A percentile compares a stretch with the other conserved stretches of the same genome.
Conservation (phyloP, 2,329 filamentous ascomycete species). For the Claviceps fusiformis region DNA sequence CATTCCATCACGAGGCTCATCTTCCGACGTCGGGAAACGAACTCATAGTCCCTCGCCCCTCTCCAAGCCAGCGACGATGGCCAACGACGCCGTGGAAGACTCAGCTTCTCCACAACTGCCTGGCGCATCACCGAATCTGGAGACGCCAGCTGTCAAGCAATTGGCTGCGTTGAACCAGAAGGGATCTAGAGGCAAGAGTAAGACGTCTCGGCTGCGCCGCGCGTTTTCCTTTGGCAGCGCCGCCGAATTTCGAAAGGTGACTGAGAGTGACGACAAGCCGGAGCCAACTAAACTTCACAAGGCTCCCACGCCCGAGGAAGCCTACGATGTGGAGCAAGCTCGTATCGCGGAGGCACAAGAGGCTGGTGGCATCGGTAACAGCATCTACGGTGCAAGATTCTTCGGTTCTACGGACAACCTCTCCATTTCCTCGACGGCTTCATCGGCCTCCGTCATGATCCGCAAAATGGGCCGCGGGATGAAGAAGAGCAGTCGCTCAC, state of each 20-base stretch:
- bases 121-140: slow-evolving; percentile 23
- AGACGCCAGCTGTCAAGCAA: slow-evolving; percentile 69
- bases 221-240: slow-evolving; percentile 96
- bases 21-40: slow-evolving; percentile 53
- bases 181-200: slow-evolving; percentile 64
- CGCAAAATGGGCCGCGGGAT: slow-evolving; percentile 98
- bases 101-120: slow-evolving; percentile 23
- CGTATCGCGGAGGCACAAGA: slow-evolving; percentile 89
- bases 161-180: slow-evolving; percentile 79
- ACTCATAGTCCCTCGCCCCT: slow-evolving; percentile 56
- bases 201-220: slow-evolving; percentile 71
- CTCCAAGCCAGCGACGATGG: slow-evolving; percentile 56
- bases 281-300: slow-evolving; percentile 48
- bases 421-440: slow-evolving; percentile 79
- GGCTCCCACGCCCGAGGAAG: slow-evolving; percentile 46
- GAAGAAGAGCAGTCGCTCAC: slow-evolving; percentile 82
- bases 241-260: slow-evolving; percentile 70
- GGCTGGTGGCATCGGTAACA: slow-evolving; percentile 78
- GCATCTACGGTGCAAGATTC: slow-evolving; percentile 79
- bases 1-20: slow-evolving; percentile 48
- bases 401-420: slow-evolving; percentile 94
- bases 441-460: slow-evolving; percentile 84
- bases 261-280: slow-evolving; percentile 25
- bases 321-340: slow-evolving; percentile 75
- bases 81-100: slow-evolving; percentile 34